Evolutionary conservation across 352 stramenopile species (phyloP).

Genomic region (Pythium sukuiense): DNA sequence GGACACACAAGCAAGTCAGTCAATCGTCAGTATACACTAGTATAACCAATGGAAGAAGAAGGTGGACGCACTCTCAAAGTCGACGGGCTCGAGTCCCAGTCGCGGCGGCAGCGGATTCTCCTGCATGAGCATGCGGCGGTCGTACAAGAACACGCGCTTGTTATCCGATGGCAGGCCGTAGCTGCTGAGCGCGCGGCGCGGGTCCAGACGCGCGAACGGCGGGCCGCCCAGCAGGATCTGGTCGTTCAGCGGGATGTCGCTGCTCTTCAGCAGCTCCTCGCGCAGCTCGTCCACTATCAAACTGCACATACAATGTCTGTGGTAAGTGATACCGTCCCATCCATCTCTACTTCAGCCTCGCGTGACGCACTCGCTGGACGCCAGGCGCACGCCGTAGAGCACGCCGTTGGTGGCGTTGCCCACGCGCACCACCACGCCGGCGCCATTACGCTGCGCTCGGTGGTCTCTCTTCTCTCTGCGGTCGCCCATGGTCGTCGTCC

Average conservation of each 20-base stretch:
- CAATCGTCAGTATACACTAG: conserved; percentile 10
- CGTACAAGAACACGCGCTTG: conserved; percentile 83
- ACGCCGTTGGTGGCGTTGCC: conserved; percentile 32
- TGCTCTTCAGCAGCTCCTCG: conserved; percentile 55
- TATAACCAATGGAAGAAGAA: background rate
- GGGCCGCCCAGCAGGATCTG: conserved; percentile 83
- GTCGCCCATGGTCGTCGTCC: conserved; percentile 15
- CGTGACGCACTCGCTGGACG: conserved; percentile 43
- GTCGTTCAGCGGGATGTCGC: conserved; percentile 58
- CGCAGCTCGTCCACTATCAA: conserved; percentile 69
- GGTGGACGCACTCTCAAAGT: conserved; percentile 35
- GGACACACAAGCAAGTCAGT: background rate
- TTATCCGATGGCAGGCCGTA: conserved; percentile 59
- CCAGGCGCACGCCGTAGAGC: conserved; percentile 27
- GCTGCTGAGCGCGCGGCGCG: conserved; percentile 60
- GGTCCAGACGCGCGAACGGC: conserved; percentile 75
- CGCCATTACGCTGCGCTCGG: conserved; percentile 16
- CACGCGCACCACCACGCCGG: conserved; percentile 35
- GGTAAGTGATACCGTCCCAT: background rate
- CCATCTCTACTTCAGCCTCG: background rate
- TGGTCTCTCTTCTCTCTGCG: conserved; percentile 10
- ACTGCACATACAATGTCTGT: conserved; percentile 27
- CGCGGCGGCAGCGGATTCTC: conserved; percentile 41
- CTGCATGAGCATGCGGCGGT: conserved; percentile 75
- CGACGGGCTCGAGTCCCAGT: conserved; percentile 42